Evolutionary conservation across 257 asterid species (phyloP).

Genomic region (Plantago ovata): DNA sequence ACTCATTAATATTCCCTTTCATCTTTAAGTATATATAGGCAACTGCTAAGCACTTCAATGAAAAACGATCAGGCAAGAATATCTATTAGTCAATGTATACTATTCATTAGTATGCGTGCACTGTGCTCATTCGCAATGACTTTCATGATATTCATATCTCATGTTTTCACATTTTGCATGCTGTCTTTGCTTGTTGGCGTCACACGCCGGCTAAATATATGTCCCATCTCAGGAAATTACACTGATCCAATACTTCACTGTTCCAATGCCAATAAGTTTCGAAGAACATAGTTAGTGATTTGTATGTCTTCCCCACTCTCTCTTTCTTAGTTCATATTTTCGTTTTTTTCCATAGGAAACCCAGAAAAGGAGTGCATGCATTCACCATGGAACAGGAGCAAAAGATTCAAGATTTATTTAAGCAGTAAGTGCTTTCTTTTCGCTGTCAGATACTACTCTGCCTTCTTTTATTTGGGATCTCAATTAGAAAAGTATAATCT

Average conservation of each 20-base stretch:
- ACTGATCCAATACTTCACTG: constrained; percentile 9
- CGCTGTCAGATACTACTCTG: not conserved
- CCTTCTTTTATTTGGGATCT: constrained; percentile 16
- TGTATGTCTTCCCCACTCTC: constrained; percentile 9
- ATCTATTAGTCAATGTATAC: no score
- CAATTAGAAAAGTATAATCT: constrained; percentile 19
- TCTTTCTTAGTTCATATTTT: constrained; percentile 17
- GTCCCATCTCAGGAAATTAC: constrained; percentile 14
- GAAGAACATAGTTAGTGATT: constrained; percentile 12
- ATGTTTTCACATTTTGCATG: constrained; percentile 20
- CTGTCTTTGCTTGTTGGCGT: not conserved
- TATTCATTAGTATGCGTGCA: no score
- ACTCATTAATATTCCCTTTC: no score
- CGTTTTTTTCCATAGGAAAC: constrained; percentile 47
- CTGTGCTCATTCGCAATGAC: no score
- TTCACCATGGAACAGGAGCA: constrained; percentile 74
- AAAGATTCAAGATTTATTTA: constrained; percentile 71
- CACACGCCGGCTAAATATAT: not conserved
- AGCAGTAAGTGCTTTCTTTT: constrained; percentile 58
- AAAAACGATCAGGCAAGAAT: no score
- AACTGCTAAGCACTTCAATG: no score
- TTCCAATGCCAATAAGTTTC: not conserved
- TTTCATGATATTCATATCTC: no score
- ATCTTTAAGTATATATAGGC: no score
- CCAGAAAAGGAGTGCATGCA: constrained; percentile 68